Conservation (phyloP, 1,284 basidiomycete species). For the Bjerkandera adusta region DNA sequence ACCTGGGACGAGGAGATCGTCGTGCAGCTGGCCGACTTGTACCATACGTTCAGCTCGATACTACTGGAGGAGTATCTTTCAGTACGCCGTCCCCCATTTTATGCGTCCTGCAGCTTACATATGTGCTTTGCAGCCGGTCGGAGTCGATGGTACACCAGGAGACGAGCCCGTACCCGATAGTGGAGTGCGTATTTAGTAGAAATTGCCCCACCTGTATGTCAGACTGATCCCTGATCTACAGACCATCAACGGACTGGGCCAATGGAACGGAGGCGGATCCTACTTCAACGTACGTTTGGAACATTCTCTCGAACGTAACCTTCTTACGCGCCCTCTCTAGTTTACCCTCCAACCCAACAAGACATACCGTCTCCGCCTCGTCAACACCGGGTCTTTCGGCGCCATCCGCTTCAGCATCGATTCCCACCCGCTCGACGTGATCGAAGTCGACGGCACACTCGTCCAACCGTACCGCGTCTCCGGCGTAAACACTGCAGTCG, state of each 20-base stretch:
- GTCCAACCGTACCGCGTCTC: constrained; percentile 37
- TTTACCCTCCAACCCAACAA: constrained; percentile 28
- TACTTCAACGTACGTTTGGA: constrained; percentile 27
- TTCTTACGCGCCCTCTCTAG: constrained; percentile 13
- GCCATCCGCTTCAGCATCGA: constrained; percentile 44
- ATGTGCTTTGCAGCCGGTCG: constrained; percentile 23
- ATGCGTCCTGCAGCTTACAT: neutral
- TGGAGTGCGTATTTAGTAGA: constrained; percentile 21
- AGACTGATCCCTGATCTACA: constrained; percentile 9
- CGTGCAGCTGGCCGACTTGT: constrained; percentile 36
- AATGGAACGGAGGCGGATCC: constrained; percentile 25
- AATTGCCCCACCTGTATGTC: neutral
- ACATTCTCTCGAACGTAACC: too few species aligned
- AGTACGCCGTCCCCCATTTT: constrained; percentile 15
- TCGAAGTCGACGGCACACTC: constrained; percentile 46
- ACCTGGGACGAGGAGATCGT: constrained; percentile 36
- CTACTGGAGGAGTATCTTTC: constrained; percentile 31
- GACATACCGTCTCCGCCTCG: constrained; percentile 49
- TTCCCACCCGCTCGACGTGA: constrained; percentile 40
- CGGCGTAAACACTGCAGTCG: constrained; percentile 38
- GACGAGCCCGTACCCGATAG: constrained; percentile 40
- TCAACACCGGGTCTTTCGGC: constrained; percentile 47
- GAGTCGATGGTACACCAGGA: constrained; percentile 32
- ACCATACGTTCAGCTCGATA: constrained; percentile 31
- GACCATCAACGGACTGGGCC: constrained; percentile 37